Evolutionary conservation across 331 rosid species (phyloP).

Genomic region (Malus hybrid): DNA sequence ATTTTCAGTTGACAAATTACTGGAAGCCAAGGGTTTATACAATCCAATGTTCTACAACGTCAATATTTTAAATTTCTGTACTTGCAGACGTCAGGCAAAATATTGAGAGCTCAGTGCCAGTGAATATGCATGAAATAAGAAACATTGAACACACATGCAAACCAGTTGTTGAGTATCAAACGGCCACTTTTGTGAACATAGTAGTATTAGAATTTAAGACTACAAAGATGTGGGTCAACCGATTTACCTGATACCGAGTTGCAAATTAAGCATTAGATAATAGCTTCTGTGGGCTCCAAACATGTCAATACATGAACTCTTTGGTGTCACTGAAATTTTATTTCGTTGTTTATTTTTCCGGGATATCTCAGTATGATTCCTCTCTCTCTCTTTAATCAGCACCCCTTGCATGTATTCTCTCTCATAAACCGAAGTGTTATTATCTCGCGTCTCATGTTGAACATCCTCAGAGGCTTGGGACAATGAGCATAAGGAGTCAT

Average conservation of each 20-base stretch:
- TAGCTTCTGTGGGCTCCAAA: conserved; percentile 36
- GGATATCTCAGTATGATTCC: conserved; percentile 29
- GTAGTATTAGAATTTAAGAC: neutral
- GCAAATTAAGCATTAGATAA: conserved; percentile 76
- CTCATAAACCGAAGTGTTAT: conserved; percentile 39
- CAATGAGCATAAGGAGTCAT: conserved; percentile 26
- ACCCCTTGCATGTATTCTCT: conserved; percentile 89
- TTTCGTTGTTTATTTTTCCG: conserved; percentile 33
- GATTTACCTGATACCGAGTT: conserved; percentile 84
- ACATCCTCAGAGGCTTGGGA: conserved; percentile 27
- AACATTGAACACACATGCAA: neutral
- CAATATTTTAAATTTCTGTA: neutral
- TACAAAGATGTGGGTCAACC: neutral
- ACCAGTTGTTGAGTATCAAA: neutral
- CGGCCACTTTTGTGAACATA: neutral
- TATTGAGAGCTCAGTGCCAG: neutral
- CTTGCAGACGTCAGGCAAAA: neutral
- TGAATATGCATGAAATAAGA: neutral
- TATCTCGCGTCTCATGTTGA: conserved; percentile 30
- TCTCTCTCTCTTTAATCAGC: conserved; percentile 52
- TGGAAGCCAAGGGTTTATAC: neutral
- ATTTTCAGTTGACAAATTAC: neutral
- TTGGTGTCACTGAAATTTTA: conserved; percentile 26
- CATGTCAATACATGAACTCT: conserved; percentile 46
- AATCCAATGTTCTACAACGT: neutral